These are phyloP conservation scores for Penicillium italicum DNA, from an alignment of 2,329 filamentous ascomycete species.

Conservation along the genomic window DNA sequence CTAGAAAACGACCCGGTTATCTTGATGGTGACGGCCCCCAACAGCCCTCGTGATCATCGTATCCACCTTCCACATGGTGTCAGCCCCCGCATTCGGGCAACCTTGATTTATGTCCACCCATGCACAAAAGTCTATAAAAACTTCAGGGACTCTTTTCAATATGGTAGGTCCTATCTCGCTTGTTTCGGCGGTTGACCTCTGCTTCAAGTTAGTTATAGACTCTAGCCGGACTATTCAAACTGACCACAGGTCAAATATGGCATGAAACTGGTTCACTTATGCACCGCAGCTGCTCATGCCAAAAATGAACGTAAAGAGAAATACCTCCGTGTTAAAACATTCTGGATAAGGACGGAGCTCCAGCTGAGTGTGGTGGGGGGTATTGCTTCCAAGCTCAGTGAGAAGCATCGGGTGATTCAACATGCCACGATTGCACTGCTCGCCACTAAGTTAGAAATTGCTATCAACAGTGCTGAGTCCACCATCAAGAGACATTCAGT, in stretches of 20 bases:
- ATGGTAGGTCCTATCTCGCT: background rate
- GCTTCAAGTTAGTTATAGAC: background rate
- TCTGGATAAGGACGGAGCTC: background rate
- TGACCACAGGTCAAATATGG: background rate
- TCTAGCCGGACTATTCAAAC: background rate
- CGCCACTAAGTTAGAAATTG: background rate
- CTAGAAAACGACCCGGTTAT: background rate
- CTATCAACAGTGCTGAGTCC: background rate
- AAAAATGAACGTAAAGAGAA: background rate
- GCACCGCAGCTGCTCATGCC: background rate
- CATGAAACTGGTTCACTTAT: background rate
- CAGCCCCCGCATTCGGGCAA: background rate
- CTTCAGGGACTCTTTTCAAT: background rate
- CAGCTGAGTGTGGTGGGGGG: background rate
- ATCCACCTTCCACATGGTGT: background rate
- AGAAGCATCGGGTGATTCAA: background rate
- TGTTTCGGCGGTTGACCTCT: background rate
- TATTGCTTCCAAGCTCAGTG: background rate
- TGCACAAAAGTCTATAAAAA: background rate
- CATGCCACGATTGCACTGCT: background rate
- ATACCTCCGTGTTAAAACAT: background rate
- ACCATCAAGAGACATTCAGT: background rate
- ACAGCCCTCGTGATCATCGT: background rate
- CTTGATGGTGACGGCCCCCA: background rate
- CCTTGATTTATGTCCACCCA: too few relatives aligned